Percentiles rank a stretch among this genome's conserved stretches.
These are phyloP conservation scores for Melanomma pulvis-pyrius DNA, from an alignment of 495 filamentous ascomycete species.

Conservation along the genomic window DNA sequence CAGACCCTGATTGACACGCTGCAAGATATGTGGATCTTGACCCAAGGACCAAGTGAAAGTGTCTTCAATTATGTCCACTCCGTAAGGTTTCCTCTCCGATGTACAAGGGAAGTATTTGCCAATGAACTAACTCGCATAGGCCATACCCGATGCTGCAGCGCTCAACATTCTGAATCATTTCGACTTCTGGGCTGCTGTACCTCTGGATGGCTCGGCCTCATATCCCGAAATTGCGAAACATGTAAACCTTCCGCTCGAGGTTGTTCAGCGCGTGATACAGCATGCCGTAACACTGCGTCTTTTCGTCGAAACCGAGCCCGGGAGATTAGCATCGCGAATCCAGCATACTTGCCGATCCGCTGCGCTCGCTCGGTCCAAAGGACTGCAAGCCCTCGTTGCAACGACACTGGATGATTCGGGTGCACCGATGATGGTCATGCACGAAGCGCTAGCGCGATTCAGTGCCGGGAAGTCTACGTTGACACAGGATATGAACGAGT, in stretches of 20 bases:
- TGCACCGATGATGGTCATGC: constrained; percentile 6
- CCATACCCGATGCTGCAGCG: constrained; percentile 18
- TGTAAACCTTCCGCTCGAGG: constrained; percentile 12
- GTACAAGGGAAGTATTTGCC: background rate
- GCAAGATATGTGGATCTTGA: constrained; percentile 6
- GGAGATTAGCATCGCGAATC: constrained; percentile 9
- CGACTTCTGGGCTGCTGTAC: constrained; percentile 32
- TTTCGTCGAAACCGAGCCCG: constrained; percentile 25
- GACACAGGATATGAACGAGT: constrained; percentile 8
- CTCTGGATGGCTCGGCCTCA: constrained; percentile 18
- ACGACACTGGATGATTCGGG: constrained; percentile 15
- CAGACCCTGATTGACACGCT: constrained; percentile 24
- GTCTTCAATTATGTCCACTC: constrained; percentile 29
- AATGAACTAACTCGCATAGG: constrained; percentile 6
- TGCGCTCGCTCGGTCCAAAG: background rate
- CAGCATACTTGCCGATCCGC: constrained; percentile 26
- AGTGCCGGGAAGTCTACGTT: constrained; percentile 5
- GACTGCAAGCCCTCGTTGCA: constrained; percentile 10
- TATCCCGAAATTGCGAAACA: constrained; percentile 12
- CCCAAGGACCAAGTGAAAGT: constrained; percentile 26
- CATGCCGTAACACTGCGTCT: constrained; percentile 18
- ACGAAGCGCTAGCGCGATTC: constrained; percentile 15
- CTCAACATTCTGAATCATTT: constrained; percentile 31
- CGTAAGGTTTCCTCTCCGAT: background rate
- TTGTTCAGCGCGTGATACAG: constrained; percentile 23